Evolutionary conservation across 2,329 filamentous ascomycete species (phyloP), one percentile per base, ranked within the genome.

Genomic region (Pseudogymnoascus sp.): DNA sequence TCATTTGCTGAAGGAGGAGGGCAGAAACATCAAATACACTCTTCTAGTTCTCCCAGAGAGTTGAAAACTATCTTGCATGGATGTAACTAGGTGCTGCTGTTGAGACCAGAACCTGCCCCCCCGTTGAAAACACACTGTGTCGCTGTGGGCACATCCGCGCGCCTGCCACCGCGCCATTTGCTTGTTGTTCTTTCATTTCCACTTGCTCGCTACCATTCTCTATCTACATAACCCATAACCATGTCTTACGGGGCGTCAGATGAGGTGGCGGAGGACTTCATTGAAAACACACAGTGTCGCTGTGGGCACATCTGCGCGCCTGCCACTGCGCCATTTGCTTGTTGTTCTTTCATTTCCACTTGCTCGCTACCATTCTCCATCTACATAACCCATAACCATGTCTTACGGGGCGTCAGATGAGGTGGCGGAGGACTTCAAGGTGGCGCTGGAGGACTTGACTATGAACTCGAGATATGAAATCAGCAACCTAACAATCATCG

Each of bases 401-500:
- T 85, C 84, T 76, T 79, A 81, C 68, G 73, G 78, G 67, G 76
- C 79, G 63, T 87, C 71, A 66, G 91, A 90, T 74, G 92, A 96
- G 77, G 91, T 99, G 70, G 92, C 92, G 66, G 89, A 93, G 76
- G 94, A 97, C 78, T 99, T 96, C 78, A 90, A 89, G 74, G 90
- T 91, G 72, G 94, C 92, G 62, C 81, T 99, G 73, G 90, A 96
- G 78, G 93, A 97, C 76, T 82, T 99, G 71, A 90, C 89, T 68
- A 84, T 87, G 73, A 97, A 97, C 78, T 91, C 91, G 77, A 88
- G 92, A 72, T 91, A 91, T 76, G 93, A 97, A 77, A 99, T 99
- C 75, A 93, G 90, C 81, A 97, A 95, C 77, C 78, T 99, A 77
- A 99, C 94, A 66, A 87, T 96, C 74, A 97, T 99, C 77, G 94